phyloP scores from a whole-genome alignment of 1,284 basidiomycete species.

The Cutaneotrichosporon cavernicola region DNA sequence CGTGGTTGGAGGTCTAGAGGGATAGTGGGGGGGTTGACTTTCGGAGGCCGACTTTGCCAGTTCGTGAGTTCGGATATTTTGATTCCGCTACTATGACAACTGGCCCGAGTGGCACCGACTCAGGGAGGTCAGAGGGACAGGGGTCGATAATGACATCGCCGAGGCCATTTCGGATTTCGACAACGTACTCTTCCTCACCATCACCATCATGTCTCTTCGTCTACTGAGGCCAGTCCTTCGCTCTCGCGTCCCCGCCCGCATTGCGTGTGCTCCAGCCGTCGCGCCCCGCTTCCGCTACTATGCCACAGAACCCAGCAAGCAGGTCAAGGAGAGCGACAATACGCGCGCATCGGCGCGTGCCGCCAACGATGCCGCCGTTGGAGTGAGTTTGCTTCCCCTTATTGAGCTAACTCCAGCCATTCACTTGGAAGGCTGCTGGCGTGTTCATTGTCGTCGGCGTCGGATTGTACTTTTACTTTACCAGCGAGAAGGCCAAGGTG shows the following conservation, averaged over 20 bases:
- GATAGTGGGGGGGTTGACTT: not conserved
- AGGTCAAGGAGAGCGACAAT: not conserved
- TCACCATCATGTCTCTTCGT: slow-evolving; percentile 2
- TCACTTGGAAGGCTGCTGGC: slow-evolving; percentile 77
- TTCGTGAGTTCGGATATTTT: slow-evolving; percentile 12
- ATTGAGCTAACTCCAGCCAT: slow-evolving; percentile 61
- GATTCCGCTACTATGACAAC: not conserved
- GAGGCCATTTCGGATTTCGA: slow-evolving; percentile 1
- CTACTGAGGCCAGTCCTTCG: slow-evolving; percentile 6
- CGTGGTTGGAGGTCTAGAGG: not conserved
- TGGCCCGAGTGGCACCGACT: slow-evolving; percentile 10
- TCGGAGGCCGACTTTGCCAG: not conserved
- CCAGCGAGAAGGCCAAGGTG: slow-evolving; percentile 77
- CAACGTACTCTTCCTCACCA: slow-evolving; percentile 1
- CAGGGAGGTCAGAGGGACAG: no score
- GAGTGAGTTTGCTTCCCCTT: slow-evolving; percentile 17
- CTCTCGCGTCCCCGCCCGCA: not conserved
- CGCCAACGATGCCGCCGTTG: slow-evolving; percentile 31
- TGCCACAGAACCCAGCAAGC: slow-evolving; percentile 4
- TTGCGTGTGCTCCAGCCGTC: not conserved
- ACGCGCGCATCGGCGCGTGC: slow-evolving; percentile 13
- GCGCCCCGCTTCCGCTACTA: not conserved
- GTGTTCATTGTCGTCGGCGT: slow-evolving; percentile 79
- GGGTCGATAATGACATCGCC: not conserved
- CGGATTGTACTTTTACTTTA: slow-evolving; percentile 85